Evolutionary conservation across 257 asterid species (phyloP), one percentile per base, ranked within the genome.

Genomic region (Nemophila menziesii): DNA sequence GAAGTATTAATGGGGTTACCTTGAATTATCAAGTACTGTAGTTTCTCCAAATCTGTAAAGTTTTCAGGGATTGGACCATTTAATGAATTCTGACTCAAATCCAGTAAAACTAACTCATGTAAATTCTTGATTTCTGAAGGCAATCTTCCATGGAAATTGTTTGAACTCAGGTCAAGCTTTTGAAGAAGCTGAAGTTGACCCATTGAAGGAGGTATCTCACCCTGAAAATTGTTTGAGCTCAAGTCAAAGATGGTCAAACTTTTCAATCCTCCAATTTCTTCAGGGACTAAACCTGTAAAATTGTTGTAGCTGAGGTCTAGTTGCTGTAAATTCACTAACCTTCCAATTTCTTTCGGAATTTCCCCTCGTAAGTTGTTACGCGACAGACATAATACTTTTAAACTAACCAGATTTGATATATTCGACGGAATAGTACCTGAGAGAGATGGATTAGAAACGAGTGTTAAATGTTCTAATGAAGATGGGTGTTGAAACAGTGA

Each of bases 21-120:
- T 27, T 71, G 77, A 71, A 75, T 56, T 44, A 66, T 72, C 8
- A 78, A 49, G 53, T 78, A 78, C 70, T 75, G 71, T 24, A 78
- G 42, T 8, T 66, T 58, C 51, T 58, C 46, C 68, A 74, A 23
- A 7, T 26, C 39, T 3, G 74, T 48, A 0, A 78, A 14, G 17
- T 6, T 34, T 39, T 61, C 72, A 0, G 81, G 76, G 51, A 74
- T 48, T 34, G 73, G 77, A n/a, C 81, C 84, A 1, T 61, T 39
- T 33, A 78, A 36, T 1, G 16, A 41, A 43, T 78, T 78, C 12
- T 51, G 49, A 22, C 85, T 72, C 64, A 78, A 56, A 66, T 78
- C 90, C 47, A 78, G 46, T 26, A 78, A 41, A 10, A 38, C 44
- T 19, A 78, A 22, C 33, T 44, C 53, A 56, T 20, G 49, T 15